These are phyloP conservation scores for Aotearoamyces nothofagi DNA, from an alignment of 2,329 filamentous ascomycete genomes.

Conservation along the genomic window DNA sequence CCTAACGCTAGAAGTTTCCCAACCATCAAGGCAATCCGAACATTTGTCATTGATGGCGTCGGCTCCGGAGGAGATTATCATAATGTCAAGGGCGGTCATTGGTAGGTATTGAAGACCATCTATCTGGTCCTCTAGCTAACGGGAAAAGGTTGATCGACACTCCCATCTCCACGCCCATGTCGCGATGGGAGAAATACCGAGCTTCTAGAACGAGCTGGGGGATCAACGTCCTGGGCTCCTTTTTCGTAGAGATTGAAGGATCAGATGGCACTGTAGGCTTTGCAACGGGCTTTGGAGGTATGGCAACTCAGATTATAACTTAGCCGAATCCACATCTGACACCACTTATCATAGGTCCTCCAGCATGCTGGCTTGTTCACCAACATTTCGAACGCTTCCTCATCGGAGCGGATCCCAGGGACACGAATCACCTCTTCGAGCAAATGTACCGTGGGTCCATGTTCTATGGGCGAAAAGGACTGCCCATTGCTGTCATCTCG, in stretches of 20 bases:
- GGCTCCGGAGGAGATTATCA: constrained; percentile 68
- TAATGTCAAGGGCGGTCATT: constrained; percentile 67
- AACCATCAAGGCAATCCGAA: constrained; percentile 60
- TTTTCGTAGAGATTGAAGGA: constrained; percentile 79
- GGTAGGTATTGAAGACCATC: constrained; percentile 27
- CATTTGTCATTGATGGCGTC: constrained; percentile 54
- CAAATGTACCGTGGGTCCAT: constrained; percentile 93
- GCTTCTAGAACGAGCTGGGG: constrained; percentile 84
- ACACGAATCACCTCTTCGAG: constrained; percentile 86
- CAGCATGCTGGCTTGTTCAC: constrained; percentile 85
- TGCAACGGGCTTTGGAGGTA: constrained; percentile 80
- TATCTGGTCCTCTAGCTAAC: neutral
- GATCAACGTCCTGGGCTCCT: constrained; percentile 88
- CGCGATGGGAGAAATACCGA: constrained; percentile 76
- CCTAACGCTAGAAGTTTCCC: constrained; percentile 35
- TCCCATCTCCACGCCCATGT: constrained; percentile 86
- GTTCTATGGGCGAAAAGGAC: constrained; percentile 91
- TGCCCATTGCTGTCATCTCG: constrained; percentile 81
- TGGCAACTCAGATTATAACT: constrained; percentile 8
- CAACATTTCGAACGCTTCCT: constrained; percentile 91
- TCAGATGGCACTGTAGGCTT: constrained; percentile 87
- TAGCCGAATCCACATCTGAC: too few relatives aligned
- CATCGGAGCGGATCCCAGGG: constrained; percentile 73
- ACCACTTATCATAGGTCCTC: constrained; percentile 40
- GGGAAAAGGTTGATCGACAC: constrained; percentile 70